Conservation (phyloP, 2,329 filamentous ascomycete genomes). For the Aspergillus oerlinghausenensis region DNA sequence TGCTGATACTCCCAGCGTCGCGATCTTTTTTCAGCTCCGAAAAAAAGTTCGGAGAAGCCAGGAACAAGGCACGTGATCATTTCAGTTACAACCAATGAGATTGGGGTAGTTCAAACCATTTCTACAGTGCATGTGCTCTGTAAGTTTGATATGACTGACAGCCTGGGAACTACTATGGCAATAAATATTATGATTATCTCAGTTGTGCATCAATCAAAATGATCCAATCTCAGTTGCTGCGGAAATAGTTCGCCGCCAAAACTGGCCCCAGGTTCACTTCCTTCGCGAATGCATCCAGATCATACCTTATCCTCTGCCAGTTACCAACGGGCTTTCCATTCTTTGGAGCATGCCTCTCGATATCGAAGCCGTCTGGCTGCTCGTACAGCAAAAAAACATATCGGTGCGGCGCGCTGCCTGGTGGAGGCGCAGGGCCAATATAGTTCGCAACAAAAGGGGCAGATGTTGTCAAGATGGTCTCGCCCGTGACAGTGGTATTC, state of each 20-base stretch:
- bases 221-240: constrained; percentile 16
- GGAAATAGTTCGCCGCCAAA: constrained; percentile 39
- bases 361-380: constrained; percentile 41
- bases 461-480: constrained; percentile 7
- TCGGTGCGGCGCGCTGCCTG: constrained; percentile 44
- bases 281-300: constrained; percentile 40
- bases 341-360: constrained; percentile 28
- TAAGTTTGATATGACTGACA: background rate
- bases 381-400: constrained; percentile 50
- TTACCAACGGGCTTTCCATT: constrained; percentile 34
- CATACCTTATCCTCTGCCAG: constrained; percentile 39
- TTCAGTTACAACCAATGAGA: background rate
- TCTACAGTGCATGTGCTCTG: background rate
- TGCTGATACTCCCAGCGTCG: constrained; percentile 17
- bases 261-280: constrained; percentile 27
- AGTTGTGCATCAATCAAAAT: background rate
- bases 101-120: background rate
- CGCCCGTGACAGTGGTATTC: constrained; percentile 2
- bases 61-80: constrained; percentile 30
- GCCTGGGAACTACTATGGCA: background rate
- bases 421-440: constrained; percentile 46
- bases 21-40: constrained; percentile 21
- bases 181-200: background rate
- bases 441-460: constrained; percentile 33
- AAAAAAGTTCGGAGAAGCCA: constrained; percentile 38